These are phyloP conservation scores for Boletellus ananiceps DNA, from an alignment of 768 basidiomycete genomes.

Conservation along the genomic window DNA sequence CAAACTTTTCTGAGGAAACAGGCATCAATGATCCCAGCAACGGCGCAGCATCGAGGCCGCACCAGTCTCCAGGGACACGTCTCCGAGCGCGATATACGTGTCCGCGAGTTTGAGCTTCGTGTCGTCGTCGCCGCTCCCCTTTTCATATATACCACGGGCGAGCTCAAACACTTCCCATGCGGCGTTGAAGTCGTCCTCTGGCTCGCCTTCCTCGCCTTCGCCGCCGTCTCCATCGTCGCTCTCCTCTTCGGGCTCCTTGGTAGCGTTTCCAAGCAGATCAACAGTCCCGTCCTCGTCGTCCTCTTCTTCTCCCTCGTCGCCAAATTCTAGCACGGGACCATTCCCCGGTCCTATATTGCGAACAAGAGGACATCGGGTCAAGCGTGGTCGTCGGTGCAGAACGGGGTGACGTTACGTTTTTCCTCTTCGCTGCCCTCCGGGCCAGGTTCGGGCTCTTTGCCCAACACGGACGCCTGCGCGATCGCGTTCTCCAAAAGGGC, in stretches of 20 bases:
- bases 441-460: constrained; percentile 66
- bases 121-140: constrained; percentile 53
- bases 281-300: constrained; percentile 56
- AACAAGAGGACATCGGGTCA: constrained; percentile 1
- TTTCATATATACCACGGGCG: constrained; percentile 81
- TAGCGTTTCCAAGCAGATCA: constrained; percentile 60
- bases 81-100: constrained; percentile 85
- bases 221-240: constrained; percentile 54
- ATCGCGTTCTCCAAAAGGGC: constrained; percentile 93
- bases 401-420: constrained; percentile 25
- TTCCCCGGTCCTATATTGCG: constrained; percentile 34
- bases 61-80: constrained; percentile 98
- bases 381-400: background rate
- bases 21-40: background rate
- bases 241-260: constrained; percentile 47
- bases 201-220: constrained; percentile 66
- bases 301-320: constrained; percentile 68
- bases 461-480: constrained; percentile 78
- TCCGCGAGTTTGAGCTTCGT: constrained; percentile 83
- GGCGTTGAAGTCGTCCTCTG: constrained; percentile 96
- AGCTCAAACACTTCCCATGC: constrained; percentile 98
- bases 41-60: constrained; percentile 20
- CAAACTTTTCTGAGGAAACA: constrained; percentile 76
- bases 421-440: constrained; percentile 40
- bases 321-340: constrained; percentile 72